phyloP scores from a whole-genome alignment of 805 yeast species.

The Zygoascus ofunaensis region DNA sequence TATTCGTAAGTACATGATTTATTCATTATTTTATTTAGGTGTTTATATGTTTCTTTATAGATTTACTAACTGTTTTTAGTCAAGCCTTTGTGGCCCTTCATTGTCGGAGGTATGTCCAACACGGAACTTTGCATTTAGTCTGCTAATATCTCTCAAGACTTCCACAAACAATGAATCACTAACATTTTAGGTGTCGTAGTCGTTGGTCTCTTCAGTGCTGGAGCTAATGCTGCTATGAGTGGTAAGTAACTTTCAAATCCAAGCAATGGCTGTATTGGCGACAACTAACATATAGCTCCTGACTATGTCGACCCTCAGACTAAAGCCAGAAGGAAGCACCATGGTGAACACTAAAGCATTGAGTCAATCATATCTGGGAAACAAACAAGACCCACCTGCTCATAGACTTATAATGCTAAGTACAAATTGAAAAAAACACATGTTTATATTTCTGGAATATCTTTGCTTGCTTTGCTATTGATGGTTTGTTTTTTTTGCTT shows the following conservation, averaged over 20 bases:
- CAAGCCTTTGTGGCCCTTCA: slow-evolving; percentile 7
- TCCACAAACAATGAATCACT: neutral
- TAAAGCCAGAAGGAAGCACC: slow-evolving; percentile 4
- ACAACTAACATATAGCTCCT: slow-evolving; percentile 1
- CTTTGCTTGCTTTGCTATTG: neutral
- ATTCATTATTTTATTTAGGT: neutral
- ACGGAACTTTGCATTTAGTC: neutral
- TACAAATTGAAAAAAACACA: neutral
- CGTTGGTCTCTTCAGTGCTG: neutral
- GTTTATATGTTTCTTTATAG: neutral
- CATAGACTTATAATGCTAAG: too few relatives aligned
- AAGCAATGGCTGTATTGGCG: neutral
- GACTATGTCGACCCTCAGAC: slow-evolving; percentile 4
- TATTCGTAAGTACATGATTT: neutral
- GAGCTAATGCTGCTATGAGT: slow-evolving; percentile 6
- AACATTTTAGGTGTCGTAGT: slow-evolving; percentile 1
- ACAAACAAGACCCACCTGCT: too few relatives aligned
- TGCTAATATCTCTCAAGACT: too few relatives aligned
- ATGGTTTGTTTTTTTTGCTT: neutral
- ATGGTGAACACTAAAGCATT: slow-evolving; percentile 4
- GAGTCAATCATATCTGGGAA: neutral
- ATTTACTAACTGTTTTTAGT: too few relatives aligned
- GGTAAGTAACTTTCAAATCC: slow-evolving; percentile 2
- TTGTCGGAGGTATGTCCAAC: slow-evolving; percentile 2
- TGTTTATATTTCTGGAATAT: neutral